Base-by-base conservation (phyloP, 495 filamentous ascomycete genomes). In the Penicillium bialowiezense region DNA sequence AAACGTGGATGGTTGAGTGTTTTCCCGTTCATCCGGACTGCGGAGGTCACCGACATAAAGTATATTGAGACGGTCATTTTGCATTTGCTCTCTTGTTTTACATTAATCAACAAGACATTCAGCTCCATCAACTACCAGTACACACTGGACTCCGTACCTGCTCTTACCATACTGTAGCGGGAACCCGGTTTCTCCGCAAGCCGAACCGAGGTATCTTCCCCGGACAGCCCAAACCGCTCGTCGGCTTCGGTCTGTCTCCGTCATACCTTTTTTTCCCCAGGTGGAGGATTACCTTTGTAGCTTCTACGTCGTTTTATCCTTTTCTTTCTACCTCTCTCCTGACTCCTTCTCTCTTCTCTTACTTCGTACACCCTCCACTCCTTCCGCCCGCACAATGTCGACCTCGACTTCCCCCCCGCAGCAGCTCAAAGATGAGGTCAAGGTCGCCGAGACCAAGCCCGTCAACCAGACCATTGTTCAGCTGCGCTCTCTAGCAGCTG, bases 401-500 rank as follows among this genome's bases (percentile, higher is more conserved):
- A 53, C 61, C 41, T 65, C 63, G 44, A 51, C 62, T 15, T 55
- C 68, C n/a, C 34, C 64, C 43, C 44, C 67, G n/a, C 52, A 68
- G 35, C 41, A 62, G 41, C 51, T 74, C 41, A 55, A 63, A 41
- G 66, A 71, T 45, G 63, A 69, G 39, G 20, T 72, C 48, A 56
- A 67, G 48, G 56, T 42, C 40, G 42, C 58, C 6, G 71, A 67
- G 41, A 17, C 54, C 35, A 71, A 74, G 61, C 45, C 71, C 7
- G 63, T 71, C 37, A 72, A 72, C 53, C 68, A 76, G 63, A 76
- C 71, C 1, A 54, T 74, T 42, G 64, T 59, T 3, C 73, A 76
- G 64, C 48, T 95, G 34, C 87, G 92, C 31, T 93, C 91, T 14
- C 80, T 97, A 26, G 87, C 74, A 12, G 92, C 92, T 3, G 93